Evolutionary conservation across 495 filamentous ascomycete species (phyloP).

Genomic region (Darksidea phi): DNA sequence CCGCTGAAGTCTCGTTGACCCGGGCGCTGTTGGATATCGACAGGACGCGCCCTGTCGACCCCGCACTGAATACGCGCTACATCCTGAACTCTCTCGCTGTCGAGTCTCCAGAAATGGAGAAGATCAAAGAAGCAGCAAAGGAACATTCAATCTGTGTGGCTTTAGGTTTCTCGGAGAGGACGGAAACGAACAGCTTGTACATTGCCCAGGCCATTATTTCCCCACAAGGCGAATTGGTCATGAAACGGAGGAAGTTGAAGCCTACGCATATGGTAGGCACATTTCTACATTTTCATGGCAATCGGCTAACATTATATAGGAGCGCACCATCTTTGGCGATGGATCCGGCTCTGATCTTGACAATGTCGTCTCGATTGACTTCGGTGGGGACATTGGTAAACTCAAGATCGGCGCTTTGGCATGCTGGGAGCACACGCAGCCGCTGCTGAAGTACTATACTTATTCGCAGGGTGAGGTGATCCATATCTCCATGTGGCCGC

Average conservation of each 20-base stretch:
- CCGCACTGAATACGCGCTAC: constrained; percentile 48
- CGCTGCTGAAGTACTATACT: constrained; percentile 60
- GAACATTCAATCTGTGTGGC: constrained; percentile 50
- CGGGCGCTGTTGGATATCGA: too few species aligned
- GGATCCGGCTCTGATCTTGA: constrained; percentile 46
- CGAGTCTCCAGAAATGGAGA: constrained; percentile 50
- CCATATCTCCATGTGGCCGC: constrained; percentile 59
- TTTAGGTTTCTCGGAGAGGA: constrained; percentile 56
- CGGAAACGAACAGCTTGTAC: constrained; percentile 50
- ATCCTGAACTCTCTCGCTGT: constrained; percentile 52
- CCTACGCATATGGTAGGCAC: constrained; percentile 52
- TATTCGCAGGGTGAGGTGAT: constrained; percentile 46
- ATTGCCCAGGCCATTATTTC: constrained; percentile 58
- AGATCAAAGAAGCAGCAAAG: constrained; percentile 46
- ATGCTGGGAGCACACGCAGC: constrained; percentile 63
- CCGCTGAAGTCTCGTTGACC: neutral
- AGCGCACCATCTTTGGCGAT: constrained; percentile 62
- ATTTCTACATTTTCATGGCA: too few species aligned
- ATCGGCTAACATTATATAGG: constrained; percentile 31
- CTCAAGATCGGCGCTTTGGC: constrained; percentile 47
- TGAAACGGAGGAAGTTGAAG: constrained; percentile 57
- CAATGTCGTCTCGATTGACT: constrained; percentile 48
- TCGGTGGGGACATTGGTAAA: constrained; percentile 37
- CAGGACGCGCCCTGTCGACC: constrained; percentile 51
- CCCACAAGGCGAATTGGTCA: constrained; percentile 47